phyloP scores from a whole-genome alignment of 345 rosid genomes.

The Eucalyptus rudis region DNA sequence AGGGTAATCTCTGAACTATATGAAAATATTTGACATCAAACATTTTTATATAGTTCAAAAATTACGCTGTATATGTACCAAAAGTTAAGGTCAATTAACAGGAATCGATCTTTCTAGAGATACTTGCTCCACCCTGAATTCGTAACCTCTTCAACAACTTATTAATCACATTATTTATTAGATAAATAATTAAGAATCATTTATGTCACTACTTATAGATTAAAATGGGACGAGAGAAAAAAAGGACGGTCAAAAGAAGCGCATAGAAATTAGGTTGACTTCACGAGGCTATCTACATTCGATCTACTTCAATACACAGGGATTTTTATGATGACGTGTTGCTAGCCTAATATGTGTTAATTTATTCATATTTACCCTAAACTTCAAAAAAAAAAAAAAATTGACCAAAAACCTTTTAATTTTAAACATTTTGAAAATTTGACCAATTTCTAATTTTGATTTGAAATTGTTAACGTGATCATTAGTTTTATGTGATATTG shows the following conservation, averaged over 20 bases:
- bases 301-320: not conserved
- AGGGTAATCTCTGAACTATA: rapidly evolving
- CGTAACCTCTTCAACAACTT: too few species aligned
- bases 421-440: too few species aligned
- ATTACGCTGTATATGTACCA: rapidly evolving
- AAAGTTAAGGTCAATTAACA: not conserved
- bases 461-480: rapidly evolving
- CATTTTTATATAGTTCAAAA: rapidly evolving
- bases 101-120: too few species aligned
- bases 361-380: not conserved
- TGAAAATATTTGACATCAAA: rapidly evolving
- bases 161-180: not conserved
- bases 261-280: not conserved
- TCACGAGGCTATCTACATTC: not conserved
- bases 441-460: too few species aligned
- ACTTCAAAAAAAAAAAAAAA: too few species aligned
- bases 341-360: not conserved
- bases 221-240: not conserved
- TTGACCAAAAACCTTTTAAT: too few species aligned
- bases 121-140: too few species aligned
- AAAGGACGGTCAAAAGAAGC: not conserved
- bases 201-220: not conserved
- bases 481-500: not conserved
- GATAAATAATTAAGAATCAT: not conserved
- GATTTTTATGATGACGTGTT: too few species aligned